Conservation (phyloP, 352 stramenopile genomes). For the Globisporangium solare region DNA sequence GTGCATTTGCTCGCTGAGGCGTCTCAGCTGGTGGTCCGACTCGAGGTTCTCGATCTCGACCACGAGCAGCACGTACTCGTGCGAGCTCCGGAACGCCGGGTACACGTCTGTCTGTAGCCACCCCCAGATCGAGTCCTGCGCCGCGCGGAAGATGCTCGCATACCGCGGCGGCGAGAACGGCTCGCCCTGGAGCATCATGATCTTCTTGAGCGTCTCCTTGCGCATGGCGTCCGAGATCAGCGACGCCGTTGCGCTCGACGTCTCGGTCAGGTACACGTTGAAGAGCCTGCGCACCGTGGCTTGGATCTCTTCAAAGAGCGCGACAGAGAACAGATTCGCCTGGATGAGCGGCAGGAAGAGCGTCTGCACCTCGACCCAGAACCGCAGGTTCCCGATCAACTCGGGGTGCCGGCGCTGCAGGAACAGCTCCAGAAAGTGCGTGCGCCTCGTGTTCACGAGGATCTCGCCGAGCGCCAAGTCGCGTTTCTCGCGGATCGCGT, state of each 20-base stretch:
- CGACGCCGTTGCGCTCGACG: conserved; percentile 22
- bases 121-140: conserved; percentile 66
- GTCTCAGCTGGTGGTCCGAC: conserved; percentile 50
- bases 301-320: conserved; percentile 73
- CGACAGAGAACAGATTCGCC: conserved; percentile 54
- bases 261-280: conserved; percentile 57
- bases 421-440: conserved; percentile 50
- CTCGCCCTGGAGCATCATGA: conserved; percentile 68
- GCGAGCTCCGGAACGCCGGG: conserved; percentile 50
- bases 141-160: conserved; percentile 59
- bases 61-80: conserved; percentile 59
- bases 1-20: conserved; percentile 64
- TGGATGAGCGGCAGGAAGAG: conserved; percentile 63
- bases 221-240: conserved; percentile 44
- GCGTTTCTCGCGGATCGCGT: conserved; percentile 42
- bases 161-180: conserved; percentile 70
- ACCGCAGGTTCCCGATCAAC: conserved; percentile 50
- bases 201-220: conserved; percentile 56
- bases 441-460: conserved; percentile 48
- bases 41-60: conserved; percentile 72
- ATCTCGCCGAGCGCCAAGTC: conserved; percentile 64
- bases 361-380: conserved; percentile 77
- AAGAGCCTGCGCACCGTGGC: conserved; percentile 55
- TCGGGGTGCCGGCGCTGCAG: conserved; percentile 24
- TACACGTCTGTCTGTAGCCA: conserved; percentile 69